phyloP scores from a whole-genome alignment of 2,329 filamentous ascomycete genomes.

The Claviceps maximensis region DNA sequence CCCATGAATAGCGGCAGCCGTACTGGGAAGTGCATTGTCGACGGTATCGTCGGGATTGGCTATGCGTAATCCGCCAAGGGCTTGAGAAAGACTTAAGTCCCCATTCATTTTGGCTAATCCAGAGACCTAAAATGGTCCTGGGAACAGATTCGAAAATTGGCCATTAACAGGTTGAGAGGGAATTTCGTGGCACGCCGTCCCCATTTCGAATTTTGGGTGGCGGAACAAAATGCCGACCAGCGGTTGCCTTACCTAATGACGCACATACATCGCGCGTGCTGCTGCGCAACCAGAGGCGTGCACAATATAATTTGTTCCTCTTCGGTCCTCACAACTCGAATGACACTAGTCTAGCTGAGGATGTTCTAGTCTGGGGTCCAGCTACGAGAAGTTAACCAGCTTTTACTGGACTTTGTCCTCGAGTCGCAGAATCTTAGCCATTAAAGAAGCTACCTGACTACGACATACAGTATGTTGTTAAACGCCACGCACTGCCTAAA shows the following conservation, averaged over 20 bases:
- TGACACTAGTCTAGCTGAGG: neutral
- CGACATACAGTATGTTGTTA: neutral
- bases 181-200: constrained; percentile 1
- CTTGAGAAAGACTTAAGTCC: constrained; percentile 83
- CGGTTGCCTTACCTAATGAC: constrained; percentile 8
- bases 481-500: neutral
- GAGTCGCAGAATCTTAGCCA: neutral
- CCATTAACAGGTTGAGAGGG: constrained; percentile 1
- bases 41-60: constrained; percentile 79
- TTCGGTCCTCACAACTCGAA: neutral
- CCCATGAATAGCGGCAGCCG: constrained; percentile 12
- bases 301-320: neutral
- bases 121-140: constrained; percentile 13
- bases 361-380: neutral
- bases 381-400: neutral
- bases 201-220: constrained; percentile 2
- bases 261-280: neutral
- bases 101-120: constrained; percentile 57
- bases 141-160: constrained; percentile 8
- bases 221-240: constrained; percentile 4
- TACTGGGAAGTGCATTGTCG: constrained; percentile 12
- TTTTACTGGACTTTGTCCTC: neutral
- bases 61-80: constrained; percentile 86
- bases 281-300: neutral
- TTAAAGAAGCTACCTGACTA: neutral